Conservation (phyloP, 208 protist genomes). For the Trypanosoma cruzi region DNA sequence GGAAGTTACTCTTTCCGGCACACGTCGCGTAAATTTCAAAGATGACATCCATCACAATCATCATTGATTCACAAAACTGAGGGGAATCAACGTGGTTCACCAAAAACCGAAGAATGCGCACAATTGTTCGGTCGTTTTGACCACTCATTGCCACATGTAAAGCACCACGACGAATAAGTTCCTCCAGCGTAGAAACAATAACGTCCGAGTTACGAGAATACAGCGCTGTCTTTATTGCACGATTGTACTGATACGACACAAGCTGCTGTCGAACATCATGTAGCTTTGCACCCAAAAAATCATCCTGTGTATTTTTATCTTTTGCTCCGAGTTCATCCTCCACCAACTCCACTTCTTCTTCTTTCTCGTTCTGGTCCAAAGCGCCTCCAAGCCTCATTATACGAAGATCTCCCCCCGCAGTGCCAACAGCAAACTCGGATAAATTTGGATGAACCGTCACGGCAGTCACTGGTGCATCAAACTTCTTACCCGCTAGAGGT, state of each 20-base stretch:
- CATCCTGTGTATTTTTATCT: constrained; percentile 21
- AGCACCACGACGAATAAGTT: constrained; percentile 75
- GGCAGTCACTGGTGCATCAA: constrained; percentile 58
- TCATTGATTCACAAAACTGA: constrained; percentile 77
- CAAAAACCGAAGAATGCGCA: constrained; percentile 75
- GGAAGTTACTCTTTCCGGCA: constrained; percentile 67
- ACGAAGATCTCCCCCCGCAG: constrained; percentile 57
- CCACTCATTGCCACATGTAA: constrained; percentile 82
- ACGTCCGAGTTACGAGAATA: constrained; percentile 78
- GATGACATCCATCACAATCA: constrained; percentile 74
- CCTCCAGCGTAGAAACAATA: constrained; percentile 83
- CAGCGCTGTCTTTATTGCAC: constrained; percentile 72
- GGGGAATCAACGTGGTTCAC: constrained; percentile 70
- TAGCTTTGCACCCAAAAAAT: constrained; percentile 56
- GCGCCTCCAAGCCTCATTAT: constrained; percentile 60
- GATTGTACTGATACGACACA: constrained; percentile 70
- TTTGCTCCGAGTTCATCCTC: constrained; percentile 18
- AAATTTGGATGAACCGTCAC: constrained; percentile 70
- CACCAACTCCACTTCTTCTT: constrained; percentile 19
- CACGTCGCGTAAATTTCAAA: constrained; percentile 78
- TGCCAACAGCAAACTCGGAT: constrained; percentile 74
- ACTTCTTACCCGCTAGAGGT: constrained; percentile 64
- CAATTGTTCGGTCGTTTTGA: constrained; percentile 84
- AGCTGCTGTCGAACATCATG: constrained; percentile 65
- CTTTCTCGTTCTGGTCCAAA: constrained; percentile 13